Base-by-base conservation (phyloP, 179 eudicot species). In the Drosera spatulata region DNA sequence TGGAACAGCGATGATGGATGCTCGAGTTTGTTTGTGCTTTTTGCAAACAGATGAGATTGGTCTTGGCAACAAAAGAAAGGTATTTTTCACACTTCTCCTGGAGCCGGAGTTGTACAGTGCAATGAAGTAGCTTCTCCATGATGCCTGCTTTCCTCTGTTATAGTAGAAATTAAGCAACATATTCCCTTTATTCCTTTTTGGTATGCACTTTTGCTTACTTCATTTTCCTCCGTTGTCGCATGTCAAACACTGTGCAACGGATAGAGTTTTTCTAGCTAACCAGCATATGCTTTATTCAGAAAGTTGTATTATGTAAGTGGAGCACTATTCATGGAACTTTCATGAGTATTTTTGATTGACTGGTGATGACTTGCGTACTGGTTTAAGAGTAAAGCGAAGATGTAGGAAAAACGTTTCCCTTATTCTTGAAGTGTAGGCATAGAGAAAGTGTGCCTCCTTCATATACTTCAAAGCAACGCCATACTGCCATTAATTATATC, bases 351-450 rank as follows among this genome's bases (percentile, higher is more conserved):
- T 42, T 58, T 58, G 66, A 62, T 71, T 68, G 73, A 74, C 69
- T 71, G 53, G 79, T 62, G 51, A 61, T 48, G 64, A 61, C 61
- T 53, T 58, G 44, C 67, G 39, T 56, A 58, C 44, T 71, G 68
- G 73, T 69, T 80, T 75, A 83, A 74, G 96, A 88, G 96, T 88
- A 86, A 86, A 89, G 97, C 95, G 80, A 84, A 73, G 73, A 63
- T 69, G 65, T 78, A 53, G 62, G 41, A 71, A 66, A 62, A 50
- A 67, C 60, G 50, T 60, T 66, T 81, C 72, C 63, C 87, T 83
- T 83, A 69, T 75, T 78, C 97, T 84, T 86, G 74, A 84, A 86
- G 88, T 73, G 69, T 84, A 53, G 84, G 84, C 90, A 79, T 83
- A 76, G 56, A 63, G 76, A 65, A 73, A 79, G 62, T 75, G 55